Evolutionary conservation across 805 yeast genomes (phyloP), one percentile per base, ranked within the genome.

Genomic region (Kodamaea laetipori): DNA sequence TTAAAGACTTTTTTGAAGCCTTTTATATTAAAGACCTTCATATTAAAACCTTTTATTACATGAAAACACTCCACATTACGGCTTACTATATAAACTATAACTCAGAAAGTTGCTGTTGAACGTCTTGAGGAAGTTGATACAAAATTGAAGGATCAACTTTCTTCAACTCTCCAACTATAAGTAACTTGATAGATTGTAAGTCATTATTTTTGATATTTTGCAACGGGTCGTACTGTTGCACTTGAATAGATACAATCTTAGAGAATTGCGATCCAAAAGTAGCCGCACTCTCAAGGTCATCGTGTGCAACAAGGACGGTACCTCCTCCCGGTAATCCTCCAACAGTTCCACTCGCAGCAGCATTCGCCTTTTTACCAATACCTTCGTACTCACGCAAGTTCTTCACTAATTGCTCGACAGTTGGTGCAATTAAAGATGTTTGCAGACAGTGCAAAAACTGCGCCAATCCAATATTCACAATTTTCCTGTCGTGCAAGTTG

Each of bases 251-350:
- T 1, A 77, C 80, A 46, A 94, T 71, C 56, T 78, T 82, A 41
- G 95, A 86, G 63, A 80, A 94, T 41, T 83, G 80, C 0, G 97
- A 84, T 2, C 98, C 98, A 64, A 90, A 94, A 2, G 94, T 73
- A 2, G 74, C 60, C 7, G 45, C 34, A 39, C 84, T 76, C 48
- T 90, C 96, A 18, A 76, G 57, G 41, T 85, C 90, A 23, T 77
- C 54, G 51, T 83, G 84, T 21, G 70, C 73, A 31, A 67, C 62
- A 13, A 51, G 49, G 4, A 53, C 41, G 11, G 61, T 41, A 3
- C 45, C 48, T n/a, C 53, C 49, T 15, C 49, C 58, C 3, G 54
- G 54, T 6, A 17, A 15, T 9, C 34, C 34, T 3, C 43, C 48
- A 10, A 53, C 53, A 25, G 54, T 51, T 3, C 51, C 50, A 4